Base-by-base conservation (phyloP, 148 eudicot species). In the Polygonum maritimum region DNA sequence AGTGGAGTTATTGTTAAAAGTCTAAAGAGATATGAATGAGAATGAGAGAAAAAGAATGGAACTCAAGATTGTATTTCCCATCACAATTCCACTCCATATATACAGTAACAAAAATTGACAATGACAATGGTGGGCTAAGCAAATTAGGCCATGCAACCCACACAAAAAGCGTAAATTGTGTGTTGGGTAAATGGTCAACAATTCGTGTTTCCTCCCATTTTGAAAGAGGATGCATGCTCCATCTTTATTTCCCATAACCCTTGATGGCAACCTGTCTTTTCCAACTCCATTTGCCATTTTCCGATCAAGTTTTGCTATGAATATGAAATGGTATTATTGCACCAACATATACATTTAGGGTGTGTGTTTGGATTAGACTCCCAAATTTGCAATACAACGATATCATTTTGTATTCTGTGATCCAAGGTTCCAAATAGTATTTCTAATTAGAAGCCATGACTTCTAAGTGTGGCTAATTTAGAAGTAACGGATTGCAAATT, bases 121-220 rank as follows among this genome's bases (percentile, higher is more conserved):
- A 5, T 67, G 71, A 67, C 71, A 67, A 67, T 67, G 71, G 71
- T 67, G 71, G 71, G 71, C 7, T 63, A 35, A 63, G 7, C 39
- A 40, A 63, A 63, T 63, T 33, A 63, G 40, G 18, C 44, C 71
- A 35, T 67, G 44, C 71, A 67, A 65, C 5, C 16, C 16, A 33
- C 31, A 39, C 39, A 26, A 65, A 65, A 65, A 62, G 31, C 69
- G 22, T 31, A 62, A 38, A 62, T 31, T 62, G 69, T 62, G 69
- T 62, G 69, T 10, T 26, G 38, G 39, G 39, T 62, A 62, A 67
- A 36, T 67, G 71, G 71, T 38, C 5, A 67, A 15, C 71, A 67
- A 35, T 67, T 14, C 38, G 45, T 38, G 44, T 16, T 67, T 16
- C 44, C 71, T 10, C 19, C 71, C 71, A 67, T 67, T 67, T 67